Conservation (phyloP, 768 basidiomycete species). For the Kwoniella sp. region DNA sequence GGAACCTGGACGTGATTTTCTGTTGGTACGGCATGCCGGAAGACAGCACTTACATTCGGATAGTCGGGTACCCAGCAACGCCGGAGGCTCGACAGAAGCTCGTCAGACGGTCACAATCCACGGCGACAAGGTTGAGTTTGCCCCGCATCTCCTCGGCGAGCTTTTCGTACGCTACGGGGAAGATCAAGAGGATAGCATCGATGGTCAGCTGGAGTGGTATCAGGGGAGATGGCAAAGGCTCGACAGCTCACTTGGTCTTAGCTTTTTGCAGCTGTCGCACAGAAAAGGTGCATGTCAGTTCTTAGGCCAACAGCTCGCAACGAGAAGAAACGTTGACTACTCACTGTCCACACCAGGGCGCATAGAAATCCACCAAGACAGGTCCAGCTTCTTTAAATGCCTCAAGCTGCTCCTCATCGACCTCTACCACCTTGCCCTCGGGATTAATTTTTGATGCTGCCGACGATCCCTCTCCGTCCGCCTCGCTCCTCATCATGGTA, state of each 20-base stretch:
- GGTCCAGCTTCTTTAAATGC: slow-evolving; percentile 59
- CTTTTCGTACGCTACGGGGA: slow-evolving; percentile 66
- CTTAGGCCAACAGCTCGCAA: not conserved
- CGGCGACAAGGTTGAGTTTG: slow-evolving; percentile 76
- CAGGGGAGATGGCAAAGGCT: not conserved
- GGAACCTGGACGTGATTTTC: too few relatives aligned
- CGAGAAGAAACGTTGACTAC: slow-evolving; percentile 18
- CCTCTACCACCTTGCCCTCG: slow-evolving; percentile 57
- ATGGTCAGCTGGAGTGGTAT: not conserved
- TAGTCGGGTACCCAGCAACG: slow-evolving; percentile 80
- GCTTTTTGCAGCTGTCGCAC: slow-evolving; percentile 72
- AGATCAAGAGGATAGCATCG: not conserved
- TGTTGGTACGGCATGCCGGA: not conserved
- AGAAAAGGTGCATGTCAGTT: slow-evolving; percentile 14
- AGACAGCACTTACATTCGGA: slow-evolving; percentile 66
- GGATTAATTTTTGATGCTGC: slow-evolving; percentile 53
- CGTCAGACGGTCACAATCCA: slow-evolving; percentile 81
- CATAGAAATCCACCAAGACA: slow-evolving; percentile 78
- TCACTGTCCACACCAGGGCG: slow-evolving; percentile 90
- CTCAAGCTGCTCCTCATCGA: slow-evolving; percentile 54
- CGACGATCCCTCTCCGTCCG: slow-evolving; percentile 11
- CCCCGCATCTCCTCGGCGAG: slow-evolving; percentile 72
- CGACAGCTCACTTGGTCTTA: slow-evolving; percentile 65
- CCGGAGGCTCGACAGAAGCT: slow-evolving; percentile 68
- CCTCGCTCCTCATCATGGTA: not conserved